phyloP scores from a whole-genome alignment of 2,329 filamentous ascomycete species.

The Penicillium capsulatum region DNA sequence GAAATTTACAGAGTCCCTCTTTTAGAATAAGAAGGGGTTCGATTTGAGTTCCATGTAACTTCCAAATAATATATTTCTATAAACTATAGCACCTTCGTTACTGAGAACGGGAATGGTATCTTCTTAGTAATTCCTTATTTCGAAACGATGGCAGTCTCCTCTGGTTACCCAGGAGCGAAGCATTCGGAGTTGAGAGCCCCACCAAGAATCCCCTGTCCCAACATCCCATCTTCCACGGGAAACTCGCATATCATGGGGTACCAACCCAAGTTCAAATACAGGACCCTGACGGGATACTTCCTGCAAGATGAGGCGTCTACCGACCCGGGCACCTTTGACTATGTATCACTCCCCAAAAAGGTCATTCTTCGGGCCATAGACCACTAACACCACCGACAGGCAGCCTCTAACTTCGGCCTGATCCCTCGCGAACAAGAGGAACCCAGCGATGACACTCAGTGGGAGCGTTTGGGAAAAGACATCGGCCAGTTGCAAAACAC shows the following conservation, averaged over 20 bases:
- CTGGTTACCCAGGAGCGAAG: too few species aligned
- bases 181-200: too few species aligned
- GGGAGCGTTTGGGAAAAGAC: slow-evolving; percentile 51
- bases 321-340: slow-evolving; percentile 47
- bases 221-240: not conserved
- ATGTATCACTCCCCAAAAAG: slow-evolving; percentile 30
- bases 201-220: too few species aligned
- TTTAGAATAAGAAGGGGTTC: too few species aligned
- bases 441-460: slow-evolving; percentile 46
- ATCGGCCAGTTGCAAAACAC: slow-evolving; percentile 46
- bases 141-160: too few species aligned
- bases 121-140: too few species aligned
- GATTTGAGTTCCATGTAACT: too few species aligned
- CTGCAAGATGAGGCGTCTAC: slow-evolving; percentile 49
- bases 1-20: too few species aligned
- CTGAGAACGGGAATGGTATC: too few species aligned
- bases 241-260: not conserved
- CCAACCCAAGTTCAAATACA: slow-evolving; percentile 31
- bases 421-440: slow-evolving; percentile 43
- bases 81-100: too few species aligned
- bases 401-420: slow-evolving; percentile 47
- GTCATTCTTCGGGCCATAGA: not conserved
- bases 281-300: slow-evolving; percentile 48
- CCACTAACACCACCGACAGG: slow-evolving; percentile 24
- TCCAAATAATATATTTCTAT: too few species aligned